A percentile compares a stretch with the other conserved stretches of the same genome.
Evolutionary conservation across 176 grass and related monocot genomes (phyloP).

Genomic region (Eleusine coracana): DNA sequence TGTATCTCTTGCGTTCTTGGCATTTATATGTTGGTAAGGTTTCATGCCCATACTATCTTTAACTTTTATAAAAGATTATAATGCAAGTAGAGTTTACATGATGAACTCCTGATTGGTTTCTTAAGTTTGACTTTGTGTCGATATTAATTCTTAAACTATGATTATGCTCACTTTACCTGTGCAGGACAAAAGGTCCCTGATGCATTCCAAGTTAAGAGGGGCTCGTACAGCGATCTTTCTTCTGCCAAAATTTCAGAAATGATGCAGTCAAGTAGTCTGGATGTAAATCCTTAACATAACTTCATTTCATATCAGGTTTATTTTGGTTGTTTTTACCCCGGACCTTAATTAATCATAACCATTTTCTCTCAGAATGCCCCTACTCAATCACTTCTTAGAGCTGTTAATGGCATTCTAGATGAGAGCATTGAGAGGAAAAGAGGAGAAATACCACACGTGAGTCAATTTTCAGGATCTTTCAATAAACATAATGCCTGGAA

Average conservation of each 20-base stretch:
- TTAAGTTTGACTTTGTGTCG: constrained; percentile 10
- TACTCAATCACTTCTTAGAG: constrained; percentile 93
- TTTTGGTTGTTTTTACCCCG: neutral
- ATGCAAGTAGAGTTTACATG: neutral
- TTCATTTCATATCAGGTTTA: constrained; percentile 1
- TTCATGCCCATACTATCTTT: neutral
- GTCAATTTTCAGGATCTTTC: constrained; percentile 28
- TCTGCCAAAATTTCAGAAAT: constrained; percentile 90
- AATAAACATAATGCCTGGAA: neutral
- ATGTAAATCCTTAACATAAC: constrained; percentile 66
- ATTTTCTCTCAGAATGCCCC: constrained; percentile 75
- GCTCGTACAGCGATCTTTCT: constrained; percentile 75
- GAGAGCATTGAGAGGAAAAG: constrained; percentile 98
- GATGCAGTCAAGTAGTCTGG: constrained; percentile 88
- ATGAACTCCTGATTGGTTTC: neutral
- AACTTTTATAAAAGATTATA: neutral
- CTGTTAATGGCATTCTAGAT: constrained; percentile 91
- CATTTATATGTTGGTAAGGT: constrained; percentile 16
- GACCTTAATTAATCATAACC: constrained; percentile 36
- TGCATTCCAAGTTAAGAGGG: constrained; percentile 71
- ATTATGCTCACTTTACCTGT: constrained; percentile 45
- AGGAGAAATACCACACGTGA: constrained; percentile 98
- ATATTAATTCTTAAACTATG: constrained; percentile 2
- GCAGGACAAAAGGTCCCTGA: constrained; percentile 74
- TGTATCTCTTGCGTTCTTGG: neutral